These are phyloP conservation scores for Secale cereale DNA, from an alignment of 176 grass and related monocot species.

Conservation along the genomic window DNA sequence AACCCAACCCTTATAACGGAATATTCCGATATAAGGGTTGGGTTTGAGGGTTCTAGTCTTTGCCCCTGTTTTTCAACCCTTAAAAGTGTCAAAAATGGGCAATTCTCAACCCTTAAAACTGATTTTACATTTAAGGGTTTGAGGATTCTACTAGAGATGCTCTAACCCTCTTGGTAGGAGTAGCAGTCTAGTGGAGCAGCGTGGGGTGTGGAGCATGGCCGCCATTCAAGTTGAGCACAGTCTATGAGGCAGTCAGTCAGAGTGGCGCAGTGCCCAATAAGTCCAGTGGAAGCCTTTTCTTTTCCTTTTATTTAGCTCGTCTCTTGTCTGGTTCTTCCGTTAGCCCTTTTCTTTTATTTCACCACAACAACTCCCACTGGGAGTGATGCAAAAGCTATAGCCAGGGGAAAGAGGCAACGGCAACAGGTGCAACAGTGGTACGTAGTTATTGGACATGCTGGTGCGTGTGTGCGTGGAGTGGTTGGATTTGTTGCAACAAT, in stretches of 20 bases:
- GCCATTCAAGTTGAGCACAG: background rate
- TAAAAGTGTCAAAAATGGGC: too few relatives aligned
- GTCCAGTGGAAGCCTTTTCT: background rate
- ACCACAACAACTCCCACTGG: background rate
- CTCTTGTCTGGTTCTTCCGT: background rate
- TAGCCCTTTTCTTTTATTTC: background rate
- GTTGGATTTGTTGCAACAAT: constrained; percentile 43
- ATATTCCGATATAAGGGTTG: too few relatives aligned
- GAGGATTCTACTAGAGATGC: too few relatives aligned
- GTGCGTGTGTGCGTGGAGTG: background rate
- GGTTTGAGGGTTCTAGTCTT: too few relatives aligned
- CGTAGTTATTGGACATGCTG: too few relatives aligned
- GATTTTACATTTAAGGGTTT: too few relatives aligned
- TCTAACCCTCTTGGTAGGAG: too few relatives aligned
- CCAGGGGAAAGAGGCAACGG: background rate
- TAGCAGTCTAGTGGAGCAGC: background rate
- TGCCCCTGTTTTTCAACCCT: too few relatives aligned
- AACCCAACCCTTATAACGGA: too few relatives aligned
- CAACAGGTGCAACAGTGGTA: background rate
- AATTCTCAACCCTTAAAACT: too few relatives aligned
- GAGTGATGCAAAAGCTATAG: too few relatives aligned
- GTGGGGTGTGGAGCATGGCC: background rate
- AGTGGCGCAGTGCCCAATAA: constrained; percentile 31
- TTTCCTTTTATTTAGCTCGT: background rate
- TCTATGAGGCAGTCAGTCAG: background rate